phyloP scores from a whole-genome alignment of 768 basidiomycete species.

The Trametes gibbosa region DNA sequence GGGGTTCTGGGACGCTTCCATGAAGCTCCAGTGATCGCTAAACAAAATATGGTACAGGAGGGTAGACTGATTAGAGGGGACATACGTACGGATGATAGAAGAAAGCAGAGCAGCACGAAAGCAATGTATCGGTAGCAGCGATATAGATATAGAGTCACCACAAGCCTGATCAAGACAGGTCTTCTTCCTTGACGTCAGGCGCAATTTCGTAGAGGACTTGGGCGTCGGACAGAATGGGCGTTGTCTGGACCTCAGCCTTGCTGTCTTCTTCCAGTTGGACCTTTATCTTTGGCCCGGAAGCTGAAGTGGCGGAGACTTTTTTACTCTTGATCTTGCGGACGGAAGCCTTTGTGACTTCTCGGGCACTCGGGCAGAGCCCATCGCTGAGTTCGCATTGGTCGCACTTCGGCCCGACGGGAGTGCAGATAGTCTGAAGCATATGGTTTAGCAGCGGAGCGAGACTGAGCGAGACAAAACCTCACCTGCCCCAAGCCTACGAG shows the following conservation, averaged over 20 bases:
- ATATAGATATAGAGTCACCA: not conserved
- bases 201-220: not conserved
- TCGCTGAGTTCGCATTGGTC: constrained; percentile 58
- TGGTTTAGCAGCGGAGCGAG: not conserved
- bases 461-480: constrained; percentile 1
- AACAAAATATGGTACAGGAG: not conserved
- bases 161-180: not conserved
- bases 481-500: constrained; percentile 89
- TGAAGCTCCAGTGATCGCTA: constrained; percentile 29
- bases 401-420: constrained; percentile 64
- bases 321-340: constrained; percentile 10
- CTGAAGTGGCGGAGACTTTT: constrained; percentile 10
- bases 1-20: constrained; percentile 82
- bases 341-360: constrained; percentile 24
- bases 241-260: not conserved
- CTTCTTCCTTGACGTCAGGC: constrained; percentile 8
- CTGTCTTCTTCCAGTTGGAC: constrained; percentile 35
- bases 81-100: not conserved
- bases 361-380: constrained; percentile 68
- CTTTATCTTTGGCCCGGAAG: constrained; percentile 37
- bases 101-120: not conserved
- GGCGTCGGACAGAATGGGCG: not conserved
- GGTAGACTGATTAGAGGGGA: not conserved
- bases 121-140: constrained; percentile 7
- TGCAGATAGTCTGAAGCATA: constrained; percentile 56